Percentiles rank a stretch among this genome's conserved stretches.
Conservation (phyloP, 257 asterid species). For the Buddleja alternifolia region DNA sequence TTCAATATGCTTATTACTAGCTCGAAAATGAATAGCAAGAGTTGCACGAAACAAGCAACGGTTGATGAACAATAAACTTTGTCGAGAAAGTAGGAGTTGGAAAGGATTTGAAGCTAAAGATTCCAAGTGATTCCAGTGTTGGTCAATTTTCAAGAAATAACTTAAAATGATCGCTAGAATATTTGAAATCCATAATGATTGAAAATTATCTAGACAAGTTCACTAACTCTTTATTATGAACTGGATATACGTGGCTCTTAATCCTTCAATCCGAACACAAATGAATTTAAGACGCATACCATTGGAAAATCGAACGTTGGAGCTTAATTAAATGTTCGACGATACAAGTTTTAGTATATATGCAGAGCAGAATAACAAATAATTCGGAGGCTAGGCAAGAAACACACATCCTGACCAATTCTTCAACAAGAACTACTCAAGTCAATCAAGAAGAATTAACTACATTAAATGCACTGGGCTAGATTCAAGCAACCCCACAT, state of each 20-base stretch:
- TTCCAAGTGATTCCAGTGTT: too few relatives aligned
- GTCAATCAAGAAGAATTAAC: background rate
- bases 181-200: too few relatives aligned
- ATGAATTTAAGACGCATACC: background rate
- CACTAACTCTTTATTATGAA: too few relatives aligned
- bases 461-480: background rate
- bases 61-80: too few relatives aligned
- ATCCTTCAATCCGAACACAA: too few relatives aligned
- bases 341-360: background rate
- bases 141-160: too few relatives aligned
- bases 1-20: too few relatives aligned
- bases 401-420: background rate
- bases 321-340: constrained; percentile 5
- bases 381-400: background rate
- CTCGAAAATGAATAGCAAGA: background rate
- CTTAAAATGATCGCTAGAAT: too few relatives aligned
- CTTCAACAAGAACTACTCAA: constrained; percentile 8
- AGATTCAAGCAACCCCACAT: background rate
- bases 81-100: too few relatives aligned
- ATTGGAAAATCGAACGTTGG: background rate
- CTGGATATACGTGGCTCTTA: too few relatives aligned
- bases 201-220: too few relatives aligned
- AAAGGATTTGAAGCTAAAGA: too few relatives aligned
- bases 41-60: background rate
- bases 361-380: background rate